Evolutionary conservation across 1,284 basidiomycete genomes (phyloP).

Genomic region (Trichosporon sp.): DNA sequence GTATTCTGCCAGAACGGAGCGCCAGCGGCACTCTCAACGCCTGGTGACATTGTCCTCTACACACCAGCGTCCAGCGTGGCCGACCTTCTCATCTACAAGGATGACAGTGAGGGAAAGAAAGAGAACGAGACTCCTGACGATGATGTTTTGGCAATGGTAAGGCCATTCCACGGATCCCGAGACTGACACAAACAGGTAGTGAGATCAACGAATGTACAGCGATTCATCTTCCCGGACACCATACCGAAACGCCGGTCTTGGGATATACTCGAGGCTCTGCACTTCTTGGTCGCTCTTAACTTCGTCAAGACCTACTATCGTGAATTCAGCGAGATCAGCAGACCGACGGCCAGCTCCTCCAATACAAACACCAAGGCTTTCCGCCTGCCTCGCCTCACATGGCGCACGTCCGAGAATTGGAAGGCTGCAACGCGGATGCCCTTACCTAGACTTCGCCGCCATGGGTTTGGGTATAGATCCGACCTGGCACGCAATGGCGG

Average conservation of each 20-base stretch:
- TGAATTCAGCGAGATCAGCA: too few relatives aligned
- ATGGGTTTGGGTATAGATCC: neutral
- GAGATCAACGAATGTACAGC: neutral
- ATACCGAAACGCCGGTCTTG: neutral
- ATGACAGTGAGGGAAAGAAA: neutral
- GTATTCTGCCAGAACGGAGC: neutral
- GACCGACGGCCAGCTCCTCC: too few relatives aligned
- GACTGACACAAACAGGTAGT: neutral
- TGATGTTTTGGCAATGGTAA: neutral
- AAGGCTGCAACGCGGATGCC: neutral
- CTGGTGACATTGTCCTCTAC: neutral
- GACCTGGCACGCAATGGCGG: neutral
- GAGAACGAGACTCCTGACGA: neutral
- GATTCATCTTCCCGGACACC: neutral
- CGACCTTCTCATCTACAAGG: neutral
- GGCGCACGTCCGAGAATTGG: neutral
- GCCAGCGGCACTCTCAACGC: neutral
- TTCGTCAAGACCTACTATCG: neutral
- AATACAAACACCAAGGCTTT: too few relatives aligned
- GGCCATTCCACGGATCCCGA: neutral
- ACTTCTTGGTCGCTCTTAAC: too few relatives aligned
- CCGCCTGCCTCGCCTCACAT: neutral
- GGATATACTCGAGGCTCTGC: too few relatives aligned
- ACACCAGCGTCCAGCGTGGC: neutral
- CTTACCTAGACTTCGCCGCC: neutral